Conservation (phyloP, 2,329 filamentous ascomycete genomes). For the Aureobasidium sp. region DNA sequence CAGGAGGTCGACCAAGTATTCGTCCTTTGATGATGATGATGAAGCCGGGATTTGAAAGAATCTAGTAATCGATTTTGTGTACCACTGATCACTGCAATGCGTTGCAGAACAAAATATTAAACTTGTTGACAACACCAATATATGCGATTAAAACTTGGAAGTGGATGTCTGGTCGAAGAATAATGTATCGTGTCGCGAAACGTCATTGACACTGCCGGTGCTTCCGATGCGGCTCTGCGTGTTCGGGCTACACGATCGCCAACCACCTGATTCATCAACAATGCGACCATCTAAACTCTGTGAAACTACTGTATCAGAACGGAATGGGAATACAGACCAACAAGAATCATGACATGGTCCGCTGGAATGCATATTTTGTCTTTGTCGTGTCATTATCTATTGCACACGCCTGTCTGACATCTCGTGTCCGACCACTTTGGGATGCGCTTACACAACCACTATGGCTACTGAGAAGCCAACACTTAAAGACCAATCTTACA, state of each 20-base stretch:
- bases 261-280: background rate
- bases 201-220: conserved; percentile 10
- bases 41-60: background rate
- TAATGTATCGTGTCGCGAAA: background rate
- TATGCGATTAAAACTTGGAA: background rate
- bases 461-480: background rate
- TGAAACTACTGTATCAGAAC: background rate
- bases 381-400: background rate
- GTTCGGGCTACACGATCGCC: background rate
- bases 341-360: background rate
- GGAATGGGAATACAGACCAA: background rate
- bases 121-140: background rate
- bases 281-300: background rate
- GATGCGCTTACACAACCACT: background rate
- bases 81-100: background rate
- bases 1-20: background rate
- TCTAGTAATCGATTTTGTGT: background rate
- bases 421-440: background rate
- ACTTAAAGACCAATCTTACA: background rate
- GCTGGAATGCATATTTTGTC: background rate
- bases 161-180: background rate
- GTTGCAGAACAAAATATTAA: background rate
- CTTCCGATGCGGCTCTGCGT: conserved; percentile 13
- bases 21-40: background rate
- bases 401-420: background rate